Evolutionary conservation across 805 yeast species (phyloP).

Genomic region (Diddensiella transvaalensis): DNA sequence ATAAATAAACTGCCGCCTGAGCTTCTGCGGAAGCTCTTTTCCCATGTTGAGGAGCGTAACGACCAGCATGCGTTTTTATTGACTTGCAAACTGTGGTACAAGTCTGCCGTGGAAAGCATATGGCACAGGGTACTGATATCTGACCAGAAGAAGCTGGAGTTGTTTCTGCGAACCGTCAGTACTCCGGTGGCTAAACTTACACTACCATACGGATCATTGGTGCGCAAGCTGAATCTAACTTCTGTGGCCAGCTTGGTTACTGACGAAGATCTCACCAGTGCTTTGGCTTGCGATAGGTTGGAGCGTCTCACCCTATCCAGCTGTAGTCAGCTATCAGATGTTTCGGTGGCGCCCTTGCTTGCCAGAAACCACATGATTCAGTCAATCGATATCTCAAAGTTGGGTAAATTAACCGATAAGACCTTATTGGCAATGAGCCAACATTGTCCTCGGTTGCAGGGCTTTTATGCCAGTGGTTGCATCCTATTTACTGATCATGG

Average conservation of each 20-base stretch:
- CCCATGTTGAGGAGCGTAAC: slow-evolving; percentile 16
- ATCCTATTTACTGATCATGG: slow-evolving; percentile 64
- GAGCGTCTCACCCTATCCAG: slow-evolving; percentile 85
- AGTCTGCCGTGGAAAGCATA: slow-evolving; percentile 67
- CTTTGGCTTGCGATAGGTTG: slow-evolving; percentile 63
- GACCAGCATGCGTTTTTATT: slow-evolving; percentile 42
- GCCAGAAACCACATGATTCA: slow-evolving; percentile 66
- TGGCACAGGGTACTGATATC: slow-evolving; percentile 85
- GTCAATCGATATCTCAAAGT: slow-evolving; percentile 84
- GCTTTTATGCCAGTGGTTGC: slow-evolving; percentile 85
- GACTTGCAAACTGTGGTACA: slow-evolving; percentile 79
- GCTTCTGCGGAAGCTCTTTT: slow-evolving; percentile 25
- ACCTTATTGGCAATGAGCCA: slow-evolving; percentile 64
- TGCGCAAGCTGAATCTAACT: slow-evolving; percentile 77
- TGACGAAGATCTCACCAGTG: slow-evolving; percentile 57
- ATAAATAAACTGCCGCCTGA: slow-evolving; percentile 43
- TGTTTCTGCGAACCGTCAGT: slow-evolving; percentile 54
- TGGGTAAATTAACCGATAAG: slow-evolving; percentile 63
- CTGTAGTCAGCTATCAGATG: slow-evolving; percentile 61
- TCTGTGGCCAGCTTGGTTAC: slow-evolving; percentile 65
- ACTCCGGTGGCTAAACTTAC: slow-evolving; percentile 52
- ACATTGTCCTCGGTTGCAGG: slow-evolving; percentile 76
- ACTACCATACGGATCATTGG: slow-evolving; percentile 49
- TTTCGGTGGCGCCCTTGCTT: slow-evolving; percentile 59
- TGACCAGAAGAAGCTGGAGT: slow-evolving; percentile 45